Evolutionary conservation across 176 grass and related monocot species (phyloP), one percentile per base, ranked within the genome.

Genomic region (Oryza brachyantha): DNA sequence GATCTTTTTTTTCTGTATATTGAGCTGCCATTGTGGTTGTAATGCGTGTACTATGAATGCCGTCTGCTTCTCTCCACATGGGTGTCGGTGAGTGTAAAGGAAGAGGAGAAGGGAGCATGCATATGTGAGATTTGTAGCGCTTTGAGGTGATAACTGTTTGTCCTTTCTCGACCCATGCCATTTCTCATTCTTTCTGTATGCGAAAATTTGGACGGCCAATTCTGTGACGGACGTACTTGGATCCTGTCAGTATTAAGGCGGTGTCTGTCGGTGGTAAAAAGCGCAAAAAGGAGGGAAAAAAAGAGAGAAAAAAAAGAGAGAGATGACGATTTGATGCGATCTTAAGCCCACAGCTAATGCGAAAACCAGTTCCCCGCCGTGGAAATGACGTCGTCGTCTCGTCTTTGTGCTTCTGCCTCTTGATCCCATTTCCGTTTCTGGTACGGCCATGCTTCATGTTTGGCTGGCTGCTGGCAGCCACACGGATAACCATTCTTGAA

Each of bases 31-130:
- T 25, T 82, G 72, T 52, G 48, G 48, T 13, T 76, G 74, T 39
- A 68, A 84, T 61, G 75, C 81, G 60, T 82, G 84, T 82, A 74
- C 70, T 87, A 76, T 37, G 70, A 78, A 14, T 50, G 31, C 66
- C 66, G 41, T 34, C 65, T 57, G 77, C 24, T 31, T 52, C 68
- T 14, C 58, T 43, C 70, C 70, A 64, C 77, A 68, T 86, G 73
- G 48, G 73, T 83, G 83, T 83, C 72, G 79, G 77, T 89, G 66
- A 72, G 75, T 57, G 76, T 45, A 37, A 68, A 26, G 3, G 3
- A 50, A 36, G 40, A 41, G 28, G 27, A 28, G 61, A 25, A 8
- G 21, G 17, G 70, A 35, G 41, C 66, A 36, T 50, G 43, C 64
- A 37, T 22, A 43, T 66, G 64, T 19, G 68, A 43, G 26, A 21